Conservation (phyloP, 352 stramenopile species). For the Phytophthora podocarpi region DNA sequence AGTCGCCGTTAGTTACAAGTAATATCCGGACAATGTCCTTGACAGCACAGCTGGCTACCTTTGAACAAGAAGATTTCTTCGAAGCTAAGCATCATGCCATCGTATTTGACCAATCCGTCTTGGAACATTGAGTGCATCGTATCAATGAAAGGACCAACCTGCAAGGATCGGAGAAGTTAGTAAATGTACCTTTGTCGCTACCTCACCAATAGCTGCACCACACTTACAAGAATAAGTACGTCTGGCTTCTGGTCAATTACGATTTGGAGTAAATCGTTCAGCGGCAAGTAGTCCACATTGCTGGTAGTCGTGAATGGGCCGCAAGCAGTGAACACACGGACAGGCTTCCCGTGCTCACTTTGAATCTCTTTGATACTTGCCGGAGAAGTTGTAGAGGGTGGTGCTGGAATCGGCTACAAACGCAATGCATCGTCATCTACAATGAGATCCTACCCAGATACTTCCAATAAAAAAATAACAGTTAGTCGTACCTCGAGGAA, state of each 20-base stretch:
- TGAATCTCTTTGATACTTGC: conserved; percentile 56
- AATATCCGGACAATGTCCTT: background rate
- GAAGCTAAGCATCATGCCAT: conserved; percentile 83
- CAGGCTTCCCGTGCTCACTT: conserved; percentile 39
- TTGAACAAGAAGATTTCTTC: conserved; percentile 89
- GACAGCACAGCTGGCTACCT: conserved; percentile 40
- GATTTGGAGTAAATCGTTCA: conserved; percentile 93
- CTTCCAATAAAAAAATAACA: background rate
- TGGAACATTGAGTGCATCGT: conserved; percentile 89
- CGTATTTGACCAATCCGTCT: conserved; percentile 78
- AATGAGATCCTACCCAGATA: background rate
- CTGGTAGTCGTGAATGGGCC: conserved; percentile 96
- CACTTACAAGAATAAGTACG: conserved; percentile 92
- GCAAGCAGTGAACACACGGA: conserved; percentile 90
- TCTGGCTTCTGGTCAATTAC: conserved; percentile 88
- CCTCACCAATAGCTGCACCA: background rate
- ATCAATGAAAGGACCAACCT: conserved; percentile 97
- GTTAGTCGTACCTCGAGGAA: conserved; percentile 66
- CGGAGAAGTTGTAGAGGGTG: conserved; percentile 52
- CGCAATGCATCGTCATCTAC: background rate
- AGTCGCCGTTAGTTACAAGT: background rate
- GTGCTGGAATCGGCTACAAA: conserved; percentile 64
- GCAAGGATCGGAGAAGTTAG: conserved; percentile 2
- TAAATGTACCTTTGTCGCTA: background rate
- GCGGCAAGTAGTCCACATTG: conserved; percentile 94